A percentile compares a stretch with the other conserved stretches of the same genome.
phyloP scores from a whole-genome alignment of 495 filamentous ascomycete genomes.

The Aspergillus olivimuriae region DNA sequence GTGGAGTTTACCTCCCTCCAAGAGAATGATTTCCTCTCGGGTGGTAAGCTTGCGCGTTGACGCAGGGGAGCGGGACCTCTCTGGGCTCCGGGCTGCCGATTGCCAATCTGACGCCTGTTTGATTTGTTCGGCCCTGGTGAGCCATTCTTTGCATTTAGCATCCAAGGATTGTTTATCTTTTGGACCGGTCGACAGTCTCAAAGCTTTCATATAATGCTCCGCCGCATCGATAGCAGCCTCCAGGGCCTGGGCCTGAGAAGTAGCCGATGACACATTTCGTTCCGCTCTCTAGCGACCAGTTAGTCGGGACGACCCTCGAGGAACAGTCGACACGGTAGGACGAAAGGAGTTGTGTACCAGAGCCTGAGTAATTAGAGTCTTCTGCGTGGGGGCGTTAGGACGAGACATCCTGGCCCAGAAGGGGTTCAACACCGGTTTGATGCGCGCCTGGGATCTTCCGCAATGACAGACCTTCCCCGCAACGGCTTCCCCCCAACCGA shows the following conservation, averaged over 20 bases:
- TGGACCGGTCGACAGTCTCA: slow-evolving; percentile 42
- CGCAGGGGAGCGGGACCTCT: slow-evolving; percentile 23
- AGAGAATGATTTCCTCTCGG: slow-evolving; percentile 70
- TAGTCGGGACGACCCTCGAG: slow-evolving; percentile 7
- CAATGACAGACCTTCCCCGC: slow-evolving; percentile 4
- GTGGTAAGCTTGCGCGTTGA: slow-evolving; percentile 60
- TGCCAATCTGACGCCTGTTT: slow-evolving; percentile 46
- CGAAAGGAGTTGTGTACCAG: slow-evolving; percentile 12
- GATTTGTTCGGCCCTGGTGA: slow-evolving; percentile 65
- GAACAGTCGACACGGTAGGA: background rate
- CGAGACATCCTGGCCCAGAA: slow-evolving; percentile 25
- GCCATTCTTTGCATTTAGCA: slow-evolving; percentile 57
- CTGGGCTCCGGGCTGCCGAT: slow-evolving; percentile 15
- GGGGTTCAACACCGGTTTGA: slow-evolving; percentile 2
- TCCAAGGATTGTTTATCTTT: slow-evolving; percentile 55
- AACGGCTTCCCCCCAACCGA: background rate
- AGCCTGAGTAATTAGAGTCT: slow-evolving; percentile 21
- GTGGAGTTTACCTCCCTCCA: slow-evolving; percentile 71
- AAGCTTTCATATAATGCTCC: slow-evolving; percentile 72
- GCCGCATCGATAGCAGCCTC: slow-evolving; percentile 65
- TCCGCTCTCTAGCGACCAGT: slow-evolving; percentile 52
- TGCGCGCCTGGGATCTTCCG: background rate
- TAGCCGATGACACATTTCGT: slow-evolving; percentile 44
- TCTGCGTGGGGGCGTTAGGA: slow-evolving; percentile 19
- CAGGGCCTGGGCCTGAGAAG: slow-evolving; percentile 61